Conservation (phyloP, 1,139 yeast genomes). For the Debaryomyces sp. region DNA sequence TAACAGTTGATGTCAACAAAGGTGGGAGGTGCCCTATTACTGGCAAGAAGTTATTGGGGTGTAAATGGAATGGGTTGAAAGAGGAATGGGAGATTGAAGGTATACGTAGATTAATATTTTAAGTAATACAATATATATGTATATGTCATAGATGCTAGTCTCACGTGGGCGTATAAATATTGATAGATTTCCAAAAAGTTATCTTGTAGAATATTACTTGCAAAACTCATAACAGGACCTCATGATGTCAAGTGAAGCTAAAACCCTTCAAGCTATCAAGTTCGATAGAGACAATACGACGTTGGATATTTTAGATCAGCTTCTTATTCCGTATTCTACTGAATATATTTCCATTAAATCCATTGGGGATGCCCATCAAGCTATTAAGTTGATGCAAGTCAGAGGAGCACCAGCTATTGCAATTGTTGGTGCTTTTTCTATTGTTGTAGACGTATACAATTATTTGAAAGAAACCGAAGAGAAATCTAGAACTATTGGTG, state of each 20-base stretch:
- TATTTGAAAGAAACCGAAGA: constrained; percentile 15
- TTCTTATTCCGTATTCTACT: constrained; percentile 77
- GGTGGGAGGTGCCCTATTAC: constrained; percentile 90
- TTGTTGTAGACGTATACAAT: constrained; percentile 66
- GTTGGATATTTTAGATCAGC: constrained; percentile 76
- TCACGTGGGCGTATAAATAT: constrained; percentile 2
- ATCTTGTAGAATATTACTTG: not conserved
- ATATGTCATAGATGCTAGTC: not conserved
- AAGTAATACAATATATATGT: constrained; percentile 10
- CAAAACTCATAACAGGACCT: not conserved
- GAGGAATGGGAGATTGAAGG: constrained; percentile 77
- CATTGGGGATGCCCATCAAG: constrained; percentile 74
- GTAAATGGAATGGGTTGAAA: constrained; percentile 60
- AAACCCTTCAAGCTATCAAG: constrained; percentile 65
- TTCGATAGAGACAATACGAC: constrained; percentile 52
- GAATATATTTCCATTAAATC: constrained; percentile 61
- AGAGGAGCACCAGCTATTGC: constrained; percentile 99
- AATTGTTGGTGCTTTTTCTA: constrained; percentile 84
- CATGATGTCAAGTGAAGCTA: constrained; percentile 1
- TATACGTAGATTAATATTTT: constrained; percentile 68
- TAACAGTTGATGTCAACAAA: constrained; percentile 30
- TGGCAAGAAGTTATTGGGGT: constrained; percentile 70
- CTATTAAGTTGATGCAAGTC: constrained; percentile 88
- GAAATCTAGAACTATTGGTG: constrained; percentile 23
- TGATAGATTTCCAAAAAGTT: not conserved